Base-by-base conservation (phyloP, 2,329 filamentous ascomycete species). In the Ophiocordyceps australis region DNA sequence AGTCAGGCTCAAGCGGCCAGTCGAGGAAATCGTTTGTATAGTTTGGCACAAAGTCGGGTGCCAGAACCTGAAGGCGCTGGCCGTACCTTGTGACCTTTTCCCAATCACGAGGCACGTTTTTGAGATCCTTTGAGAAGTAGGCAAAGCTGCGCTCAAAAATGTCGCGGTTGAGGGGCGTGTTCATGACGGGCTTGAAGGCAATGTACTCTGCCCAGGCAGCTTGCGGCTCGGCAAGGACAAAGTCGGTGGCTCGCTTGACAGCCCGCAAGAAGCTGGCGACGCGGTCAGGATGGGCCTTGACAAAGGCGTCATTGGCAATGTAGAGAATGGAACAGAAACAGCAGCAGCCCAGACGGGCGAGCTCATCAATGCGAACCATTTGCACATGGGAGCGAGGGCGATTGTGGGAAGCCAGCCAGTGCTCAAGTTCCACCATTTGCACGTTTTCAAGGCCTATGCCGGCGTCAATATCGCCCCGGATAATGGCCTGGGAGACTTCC, bases 271-370 rank as follows among this genome's bases (percentile, higher is more conserved):
- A 83, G 22, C 66, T 64, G 30, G 51, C 50, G 4, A 78, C 68
- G 43, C 74, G 71, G 2, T 69, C 71, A 0, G 69, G 68, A 50
- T 80, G 67, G 31, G 65, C 54, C n/a, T 55, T 45, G 23, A 82
- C 49, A 52, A 83, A 83, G 7, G 42, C 42, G 39, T 82, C 74
- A 49, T 83, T 82, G 39, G 71, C 76, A 35, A 83, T 83, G 58
- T 83, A 82, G 21, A 83, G 59, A 46, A 83, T 78, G 16, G 70
- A 71, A 52, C 77, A 83, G 65, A 83, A 83, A 60, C 77, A 83
- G 65, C 77, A 83, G 56, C 77, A 83, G 25, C 77, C 77, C 4
- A 82, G 59, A 47, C 81, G 74, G 18, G 77, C 77, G 16, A 83
- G 71, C 54, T 82, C 67, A 45, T 83, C 77, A 41, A 83, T 83